Evolutionary conservation across 768 basidiomycete genomes (phyloP), one percentile per base, ranked within the genome.

Genomic region (Boletus eberwhitei): DNA sequence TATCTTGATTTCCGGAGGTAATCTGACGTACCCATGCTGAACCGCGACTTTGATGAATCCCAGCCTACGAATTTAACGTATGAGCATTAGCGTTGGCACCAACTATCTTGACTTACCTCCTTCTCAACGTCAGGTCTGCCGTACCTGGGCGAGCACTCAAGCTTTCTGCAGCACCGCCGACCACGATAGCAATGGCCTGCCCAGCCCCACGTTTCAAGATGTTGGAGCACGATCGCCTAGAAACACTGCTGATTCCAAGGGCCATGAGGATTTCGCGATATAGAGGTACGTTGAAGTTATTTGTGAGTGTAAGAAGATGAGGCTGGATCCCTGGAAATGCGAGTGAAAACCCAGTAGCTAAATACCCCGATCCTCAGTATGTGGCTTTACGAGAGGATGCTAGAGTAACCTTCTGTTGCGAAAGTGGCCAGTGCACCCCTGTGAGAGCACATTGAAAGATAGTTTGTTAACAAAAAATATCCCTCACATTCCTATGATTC

Each of bases 361-460:
- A 16, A 55, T 49, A 19, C 12, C n/a, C 37, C 38, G 19, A 50
- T 21, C 13, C 21, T 59, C 44, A 58, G 48, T 19, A 37, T 41
- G 5, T 8, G 14, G 17, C 38, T 21, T 35, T 19, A 41, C 31
- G 43, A 44, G 50, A 49, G 40, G 41, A 26, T n/a, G 39, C 26
- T n/a, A 38, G 42, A 59, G 61, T 19, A 48, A 87, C 92, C 88
- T 77, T 98, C 96, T 21, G 94, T 95, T 3, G 86, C 96, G 62
- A 99, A 98, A n/a, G 93, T 98, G 11, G 90, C 90, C 39, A 97
- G 76, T 5, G 94, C 92, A 39, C 94, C 94, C 90, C 93, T 95
- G 40, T 44, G 19, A 57, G 34, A 50, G 39, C 19, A 29, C 3
- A 17, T 36, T 51, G 32, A 53, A n/a, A 13, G 24, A 40, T 3